Evolutionary conservation across 208 protist genomes (phyloP).

Genomic region (Histomonas meleagridis): DNA sequence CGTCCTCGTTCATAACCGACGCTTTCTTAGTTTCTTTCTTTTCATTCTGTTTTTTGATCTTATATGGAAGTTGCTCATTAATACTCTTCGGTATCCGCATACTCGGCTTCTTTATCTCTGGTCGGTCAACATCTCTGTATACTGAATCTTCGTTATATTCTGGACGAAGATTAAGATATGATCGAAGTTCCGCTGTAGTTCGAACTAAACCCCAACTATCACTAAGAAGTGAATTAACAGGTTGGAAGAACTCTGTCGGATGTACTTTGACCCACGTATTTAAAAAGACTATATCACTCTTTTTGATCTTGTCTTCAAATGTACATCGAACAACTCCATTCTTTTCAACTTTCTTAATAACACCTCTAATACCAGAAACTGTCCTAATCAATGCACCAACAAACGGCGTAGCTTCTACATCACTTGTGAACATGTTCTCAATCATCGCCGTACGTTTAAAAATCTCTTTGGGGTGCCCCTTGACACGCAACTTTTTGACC

Average conservation of each 20-base stretch:
- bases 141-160: conserved; percentile 36
- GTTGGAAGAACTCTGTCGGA: conserved; percentile 81
- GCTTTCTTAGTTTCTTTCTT: neutral
- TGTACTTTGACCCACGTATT: conserved; percentile 86
- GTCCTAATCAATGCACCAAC: conserved; percentile 88
- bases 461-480: conserved; percentile 81
- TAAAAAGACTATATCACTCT: conserved; percentile 93
- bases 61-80: conserved; percentile 1
- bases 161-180: conserved; percentile 22
- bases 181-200: neutral
- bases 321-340: conserved; percentile 82
- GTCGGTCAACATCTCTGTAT: neutral
- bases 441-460: conserved; percentile 95
- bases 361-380: conserved; percentile 90
- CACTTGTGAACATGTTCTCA: conserved; percentile 67
- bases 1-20: neutral
- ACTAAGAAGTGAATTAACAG: conserved; percentile 63
- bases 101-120: neutral
- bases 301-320: conserved; percentile 97
- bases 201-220: neutral
- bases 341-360: conserved; percentile 82
- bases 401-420: conserved; percentile 78
- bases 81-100: neutral
- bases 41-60: neutral
- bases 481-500: conserved; percentile 98